Evolutionary conservation across 306 rosid genomes (phyloP), one percentile per base, ranked within the genome.

Genomic region (Gleditsia sinensis): DNA sequence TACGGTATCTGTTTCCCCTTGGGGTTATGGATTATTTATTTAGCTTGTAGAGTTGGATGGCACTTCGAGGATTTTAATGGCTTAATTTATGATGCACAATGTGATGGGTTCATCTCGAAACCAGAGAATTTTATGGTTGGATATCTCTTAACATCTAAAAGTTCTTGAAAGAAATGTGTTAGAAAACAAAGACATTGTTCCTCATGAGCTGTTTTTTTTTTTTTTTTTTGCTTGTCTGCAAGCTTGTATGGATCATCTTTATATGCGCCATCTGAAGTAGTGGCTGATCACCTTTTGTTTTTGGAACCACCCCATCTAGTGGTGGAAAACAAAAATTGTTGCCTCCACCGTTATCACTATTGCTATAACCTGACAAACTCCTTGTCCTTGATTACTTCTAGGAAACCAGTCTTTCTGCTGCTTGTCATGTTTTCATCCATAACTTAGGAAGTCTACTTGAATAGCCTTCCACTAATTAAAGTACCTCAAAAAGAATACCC

Each of bases 31-130:
- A 75, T 79, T 71, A 67, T 75, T 53, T 82, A 77, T 77, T 82
- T 89, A 82, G 79, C 82, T 76, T 80, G 80, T 87, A 89, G 92
- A 82, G 86, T 81, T 82, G 81, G 89, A 77, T 80, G 89, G 85
- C 30, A 69, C 83, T 86, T 83, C 72, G 95, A 89, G 92, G 86
- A 81, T 87, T 85, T 78, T 65, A 69, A 81, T 80, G 86, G 78
- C 80, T 85, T 82, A 82, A 81, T 76, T 86, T 85, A 81, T 80
- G 84, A 60, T 81, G 78, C 79, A 49, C 79, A 67, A 71, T 75
- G 79, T 79, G 76, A 64, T 45, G 76, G 71, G 79, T 80, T 62
- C 68, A 37, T 62, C 49, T 20, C 36, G 68, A 36, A 43, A 62
- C 28, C 19, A 20, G 46, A 17, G 30, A 20, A 62, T 20, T 62